Evolutionary conservation across 305 asterid genomes (phyloP), one percentile per base, ranked within the genome.

Genomic region (Fraxinus sp.): DNA sequence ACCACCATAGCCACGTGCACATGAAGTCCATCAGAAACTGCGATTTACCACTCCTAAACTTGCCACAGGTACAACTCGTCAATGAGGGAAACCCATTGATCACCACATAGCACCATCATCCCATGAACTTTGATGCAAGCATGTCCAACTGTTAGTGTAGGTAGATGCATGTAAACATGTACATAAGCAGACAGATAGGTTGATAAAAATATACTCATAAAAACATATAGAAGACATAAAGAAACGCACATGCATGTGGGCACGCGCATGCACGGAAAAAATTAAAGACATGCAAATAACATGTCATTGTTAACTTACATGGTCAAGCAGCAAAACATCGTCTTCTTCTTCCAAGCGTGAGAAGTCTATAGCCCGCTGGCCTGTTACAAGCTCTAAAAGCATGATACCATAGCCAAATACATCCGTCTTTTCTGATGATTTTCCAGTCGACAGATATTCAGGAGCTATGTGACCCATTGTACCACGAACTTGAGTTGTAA

Each of bases 391-490:
- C 93, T 95, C 98, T 72, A 95, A 85, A 83, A 95, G 97, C 92
- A 84, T 91, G 89, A 95, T 91, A 24, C 98, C 98, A 26, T 94
- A 94, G 24, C 98, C 98, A 80, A 93, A 93, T 75, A 94, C 94
- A 64, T 94, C 97, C 0, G 97, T 93, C 87, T 88, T 94, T 82
- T 89, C 97, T 0, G 97, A 94, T 70, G 98, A 94, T 84, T 90
- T 94, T 32, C 98, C 98, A 0, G 98, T 94, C 28, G 98, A 94
- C 83, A 94, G 84, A 86, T 94, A 94, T 33, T 93, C 98, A 22
- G 96, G 98, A 84, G 98, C 97, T 79, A 94, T 94, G 83, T 94
- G 98, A 68, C 98, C 98, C 97, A 94, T 94, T 4, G 98, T 95
- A 66, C 98, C 98, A 18, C 98, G 97, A 73, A 95, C 97, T 89